Base-by-base conservation (phyloP, 2,329 filamentous ascomycete species). In the Akanthomyces muscarius region DNA sequence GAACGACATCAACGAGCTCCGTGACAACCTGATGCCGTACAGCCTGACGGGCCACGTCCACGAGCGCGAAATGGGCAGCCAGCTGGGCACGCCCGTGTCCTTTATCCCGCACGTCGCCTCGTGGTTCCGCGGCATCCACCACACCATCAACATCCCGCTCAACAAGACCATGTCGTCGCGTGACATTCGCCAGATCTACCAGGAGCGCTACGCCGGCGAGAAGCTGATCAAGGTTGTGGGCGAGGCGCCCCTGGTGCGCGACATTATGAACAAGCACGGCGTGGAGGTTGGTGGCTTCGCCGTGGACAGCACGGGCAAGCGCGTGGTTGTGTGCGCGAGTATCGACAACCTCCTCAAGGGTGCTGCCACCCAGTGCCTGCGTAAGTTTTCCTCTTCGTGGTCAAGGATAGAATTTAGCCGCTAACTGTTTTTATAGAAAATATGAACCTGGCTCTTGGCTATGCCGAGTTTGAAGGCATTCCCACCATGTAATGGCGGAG, bases 311-410 rank as follows among this genome's bases (percentile, higher is more conserved):
- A 88, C 86, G 23, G 94, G 94, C 64, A 95, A 92, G 84, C 85
- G 95, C 59, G 93, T 96, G 0, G 94, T 98, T 23, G 86, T 98
- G 28, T 96, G 93, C 73, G 91, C 89, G n/a, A 96, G 90, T 4
- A 97, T 97, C 71, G 93, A 97, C 77, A 97, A 97, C 77, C 79
- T 97, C 68, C 83, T 95, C 70, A 97, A 97, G 85, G 93, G 93
- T 65, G 93, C 93, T 58, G 91, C 91, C 8, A 97, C 93, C 13
- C 93, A 97, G 76, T 97, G 92, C 79, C 78, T 97, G 75, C 93
- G 89, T 92, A 84, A 83, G 89, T 88, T 5, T 23, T 45, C n/a
- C 5, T 10, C 42, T 36, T 16, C n/a, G 5, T 28, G 42, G 28
- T 21, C 44, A 23, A 21, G 16, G 13, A 45, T 4, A 23, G 18